Evolutionary conservation across 768 basidiomycete species (phyloP), one percentile per base, ranked within the genome.

Genomic region (Dictyophora rubrovolvata): DNA sequence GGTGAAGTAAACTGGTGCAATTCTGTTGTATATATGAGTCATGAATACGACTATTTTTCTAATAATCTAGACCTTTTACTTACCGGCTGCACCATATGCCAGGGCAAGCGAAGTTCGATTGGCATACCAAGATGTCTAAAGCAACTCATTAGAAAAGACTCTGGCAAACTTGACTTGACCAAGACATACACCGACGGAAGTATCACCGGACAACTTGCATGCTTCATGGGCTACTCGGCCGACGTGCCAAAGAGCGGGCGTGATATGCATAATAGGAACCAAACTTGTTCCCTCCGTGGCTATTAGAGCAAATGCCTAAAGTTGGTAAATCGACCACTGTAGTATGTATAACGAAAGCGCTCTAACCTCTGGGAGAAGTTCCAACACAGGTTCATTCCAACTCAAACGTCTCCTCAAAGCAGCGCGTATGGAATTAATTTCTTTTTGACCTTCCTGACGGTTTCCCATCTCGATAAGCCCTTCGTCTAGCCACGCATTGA

Each of bases 1-100:
- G 89, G 87, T 1, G 89, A 92, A 0, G 81, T 78, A n/a, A 93
- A 67, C 66, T 93, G 89, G 65, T 91, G 89, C 16, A 93, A 73
- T 70, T 92, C 89, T 84, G 63, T 28, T 28, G 28, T 7, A 7
- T 2, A 7, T 28, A 56, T 22, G 36, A 49, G 37, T 21, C 35
- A 48, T 46, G 22, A 46, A 20, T 22, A 14, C 54, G 5, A 14
- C 48, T 18, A 47, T n/a, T 49, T 3, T 42, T 42, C 34, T 16
- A 9, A 46, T 8, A 37, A 42, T 20, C n/a, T 16, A 18, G 17
- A 47, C 18, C 35, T 52, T 21, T 11, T 9, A 55, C 73, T 37
- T 60, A 84, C 85, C 85, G 61, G 87, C 81, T n/a, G 85, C 83
- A 14, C 80, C 75, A 64, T 92, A 93, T 14, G 87, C 72, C 1